These are phyloP conservation scores for Penicillium polonicum DNA, from an alignment of 2,329 filamentous ascomycete genomes.

Conservation along the genomic window DNA sequence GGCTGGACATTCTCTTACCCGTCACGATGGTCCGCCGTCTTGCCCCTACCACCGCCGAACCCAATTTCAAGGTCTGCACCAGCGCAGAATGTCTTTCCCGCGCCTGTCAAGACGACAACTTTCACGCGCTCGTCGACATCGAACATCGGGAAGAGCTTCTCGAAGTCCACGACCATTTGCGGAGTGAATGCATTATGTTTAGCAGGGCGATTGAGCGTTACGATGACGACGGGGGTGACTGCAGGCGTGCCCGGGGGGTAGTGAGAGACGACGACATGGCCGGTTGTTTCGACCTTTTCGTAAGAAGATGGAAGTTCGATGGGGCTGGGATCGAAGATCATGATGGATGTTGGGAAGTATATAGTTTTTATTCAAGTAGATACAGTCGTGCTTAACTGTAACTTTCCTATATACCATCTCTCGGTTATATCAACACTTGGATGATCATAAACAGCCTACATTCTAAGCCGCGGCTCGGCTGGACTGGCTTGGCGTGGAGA, in stretches of 20 bases:
- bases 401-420: background rate
- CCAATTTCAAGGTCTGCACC: constrained; percentile 57
- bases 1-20: constrained; percentile 39
- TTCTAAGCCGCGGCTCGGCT: background rate
- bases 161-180: constrained; percentile 50
- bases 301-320: constrained; percentile 25
- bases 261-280: constrained; percentile 40
- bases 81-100: constrained; percentile 49
- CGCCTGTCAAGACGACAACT: constrained; percentile 55
- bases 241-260: constrained; percentile 48
- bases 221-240: constrained; percentile 48
- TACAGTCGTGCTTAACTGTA: background rate
- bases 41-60: constrained; percentile 42
- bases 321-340: constrained; percentile 21
- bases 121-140: constrained; percentile 57
- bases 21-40: constrained; percentile 53
- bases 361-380: background rate
- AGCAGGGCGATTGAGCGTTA: constrained; percentile 55
- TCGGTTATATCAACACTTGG: background rate
- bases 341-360: constrained; percentile 3
- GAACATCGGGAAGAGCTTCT: constrained; percentile 36
- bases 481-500: constrained; percentile 1
- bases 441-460: background rate
- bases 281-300: constrained; percentile 21
- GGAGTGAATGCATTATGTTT: constrained; percentile 61